phyloP scores from a whole-genome alignment of 2,329 filamentous ascomycete species.

The Fusarium acutatum region DNA sequence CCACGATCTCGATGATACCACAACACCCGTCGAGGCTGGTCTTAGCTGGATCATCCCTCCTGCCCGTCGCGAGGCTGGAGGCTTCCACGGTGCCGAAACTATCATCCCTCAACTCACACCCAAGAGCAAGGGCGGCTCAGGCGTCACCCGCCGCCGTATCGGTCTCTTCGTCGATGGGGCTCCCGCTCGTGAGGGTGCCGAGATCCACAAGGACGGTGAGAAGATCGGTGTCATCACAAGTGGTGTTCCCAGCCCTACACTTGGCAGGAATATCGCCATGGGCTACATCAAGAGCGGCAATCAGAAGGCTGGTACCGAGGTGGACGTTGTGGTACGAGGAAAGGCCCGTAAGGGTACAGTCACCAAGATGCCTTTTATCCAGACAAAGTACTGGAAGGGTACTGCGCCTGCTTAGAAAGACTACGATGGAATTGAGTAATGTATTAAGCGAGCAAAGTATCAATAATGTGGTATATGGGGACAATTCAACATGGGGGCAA shows the following conservation, averaged over 20 bases:
- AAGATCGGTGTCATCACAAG: slow-evolving; percentile 85
- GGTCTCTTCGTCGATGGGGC: slow-evolving; percentile 86
- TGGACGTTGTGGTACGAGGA: slow-evolving; percentile 80
- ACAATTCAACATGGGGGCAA: slow-evolving; percentile 26
- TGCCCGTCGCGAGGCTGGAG: slow-evolving; percentile 70
- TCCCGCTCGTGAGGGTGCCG: slow-evolving; percentile 87
- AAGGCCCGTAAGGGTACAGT: slow-evolving; percentile 79
- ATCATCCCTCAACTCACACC: slow-evolving; percentile 81
- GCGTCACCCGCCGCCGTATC: slow-evolving; percentile 76
- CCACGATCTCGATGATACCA: slow-evolving; percentile 90
- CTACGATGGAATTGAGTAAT: not conserved
- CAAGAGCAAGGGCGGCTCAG: slow-evolving; percentile 75
- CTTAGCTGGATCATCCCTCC: slow-evolving; percentile 85
- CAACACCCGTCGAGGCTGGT: slow-evolving; percentile 65
- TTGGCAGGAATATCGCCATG: slow-evolving; percentile 96
- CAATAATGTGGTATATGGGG: slow-evolving; percentile 16
- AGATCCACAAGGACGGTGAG: slow-evolving; percentile 73
- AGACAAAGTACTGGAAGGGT: slow-evolving; percentile 73
- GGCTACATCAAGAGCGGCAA: slow-evolving; percentile 83
- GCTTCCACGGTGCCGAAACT: slow-evolving; percentile 85
- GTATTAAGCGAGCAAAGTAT: slow-evolving; percentile 21
- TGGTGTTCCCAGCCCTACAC: slow-evolving; percentile 85
- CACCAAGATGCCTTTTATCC: slow-evolving; percentile 88
- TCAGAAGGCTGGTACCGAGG: slow-evolving; percentile 85
- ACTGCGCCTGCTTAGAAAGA: slow-evolving; percentile 17